Evolutionary conservation across 2,329 filamentous ascomycete species (phyloP), one percentile per base, ranked within the genome.

Genomic region (Madurella mycetomatis): DNA sequence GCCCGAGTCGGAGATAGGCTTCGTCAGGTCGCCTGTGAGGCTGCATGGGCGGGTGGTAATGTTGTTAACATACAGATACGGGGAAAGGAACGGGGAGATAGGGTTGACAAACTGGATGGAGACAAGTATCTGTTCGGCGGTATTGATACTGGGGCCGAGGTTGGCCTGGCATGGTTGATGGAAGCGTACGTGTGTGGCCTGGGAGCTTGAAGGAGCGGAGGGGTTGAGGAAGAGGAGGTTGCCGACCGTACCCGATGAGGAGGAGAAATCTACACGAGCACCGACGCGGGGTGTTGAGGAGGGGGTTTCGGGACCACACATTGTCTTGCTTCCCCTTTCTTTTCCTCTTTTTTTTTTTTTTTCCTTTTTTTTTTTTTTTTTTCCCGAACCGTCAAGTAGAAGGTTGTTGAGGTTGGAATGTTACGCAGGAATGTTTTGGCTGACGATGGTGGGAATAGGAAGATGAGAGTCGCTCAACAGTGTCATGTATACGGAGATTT

Each of bases 161-260:
- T 15, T 19, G 39, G 37, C 37, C 2, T 37, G 47, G n/a, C 25
- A 47, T 16, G 58, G 53, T 4, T 46, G 47, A 2, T 42, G 55
- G 53, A 62, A 64, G 15, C 60, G 54, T 2, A 62, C 60, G 41
- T 65, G 63, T 12, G 63, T 65, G 12, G 63, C 63, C 18, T 46
- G 49, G 1, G 53, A 32, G 54, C 60, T 62, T 46, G 40, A 41
- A 2, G 63, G 59, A 5, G 49, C 42, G 9, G 54, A 48, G 1
- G 62, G 62, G 49, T 65, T 57, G 41, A 61, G 54, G 52, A 65
- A 65, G 39, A 65, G 42, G 12, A 65, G 57, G 47, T 63, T 64
- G 17, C 63, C 61, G 3, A 62, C 45, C 34, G 34, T 4, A 11
- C 34, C 9, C 11, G 34, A 37, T 4, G 34, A 37, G 13, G 34